These are phyloP conservation scores for Colletotrichum spaethianum DNA, from an alignment of 2,329 filamentous ascomycete genomes.

Conservation along the genomic window DNA sequence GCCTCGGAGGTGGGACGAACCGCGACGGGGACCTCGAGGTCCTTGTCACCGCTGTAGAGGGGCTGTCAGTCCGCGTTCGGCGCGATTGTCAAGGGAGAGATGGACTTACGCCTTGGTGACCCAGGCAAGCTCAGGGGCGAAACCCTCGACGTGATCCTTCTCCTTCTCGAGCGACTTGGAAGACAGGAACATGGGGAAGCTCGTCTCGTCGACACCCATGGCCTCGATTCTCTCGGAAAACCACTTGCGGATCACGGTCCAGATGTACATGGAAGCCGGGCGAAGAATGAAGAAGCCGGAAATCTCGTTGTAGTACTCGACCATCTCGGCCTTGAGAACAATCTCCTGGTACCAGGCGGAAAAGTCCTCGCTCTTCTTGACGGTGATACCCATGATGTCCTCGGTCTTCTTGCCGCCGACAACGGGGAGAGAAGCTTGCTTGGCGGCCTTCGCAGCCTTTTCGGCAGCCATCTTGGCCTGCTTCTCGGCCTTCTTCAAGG, in stretches of 20 bases:
- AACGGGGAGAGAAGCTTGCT: constrained; percentile 66
- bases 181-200: constrained; percentile 96
- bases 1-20: constrained; percentile 79
- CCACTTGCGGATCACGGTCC: constrained; percentile 77
- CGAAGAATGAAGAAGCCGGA: constrained; percentile 97
- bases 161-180: constrained; percentile 89
- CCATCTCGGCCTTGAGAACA: constrained; percentile 95
- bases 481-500: constrained; percentile 77
- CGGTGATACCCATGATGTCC: constrained; percentile 89
- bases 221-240: constrained; percentile 84
- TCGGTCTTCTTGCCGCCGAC: constrained; percentile 70
- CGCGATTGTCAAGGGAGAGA: background rate
- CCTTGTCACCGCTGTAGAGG: constrained; percentile 81
- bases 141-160: constrained; percentile 98
- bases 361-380: constrained; percentile 88
- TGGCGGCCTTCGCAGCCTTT: constrained; percentile 74
- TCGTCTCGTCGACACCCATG: constrained; percentile 94
- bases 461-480: constrained; percentile 72
- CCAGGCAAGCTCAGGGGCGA: constrained; percentile 93
- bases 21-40: constrained; percentile 85
- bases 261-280: constrained; percentile 76
- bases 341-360: constrained; percentile 98
- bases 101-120: constrained; percentile 81
- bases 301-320: constrained; percentile 95
- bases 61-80: constrained; percentile 1